These are phyloP conservation scores for Penicillium sp. DNA, from an alignment of 2,329 filamentous ascomycete species.

Conservation along the genomic window DNA sequence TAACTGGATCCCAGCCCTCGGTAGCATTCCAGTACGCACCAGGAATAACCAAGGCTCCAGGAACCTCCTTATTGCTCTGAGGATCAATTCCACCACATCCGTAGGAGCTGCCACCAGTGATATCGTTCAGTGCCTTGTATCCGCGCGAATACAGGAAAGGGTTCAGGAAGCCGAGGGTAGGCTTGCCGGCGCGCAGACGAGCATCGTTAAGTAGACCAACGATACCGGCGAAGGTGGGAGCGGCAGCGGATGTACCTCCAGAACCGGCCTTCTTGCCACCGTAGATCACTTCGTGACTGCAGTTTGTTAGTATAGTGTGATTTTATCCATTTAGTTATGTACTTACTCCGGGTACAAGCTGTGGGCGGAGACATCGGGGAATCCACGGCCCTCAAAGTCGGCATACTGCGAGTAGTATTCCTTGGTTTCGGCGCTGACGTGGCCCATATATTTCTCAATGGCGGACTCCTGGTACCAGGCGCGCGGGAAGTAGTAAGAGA, in stretches of 20 bases:
- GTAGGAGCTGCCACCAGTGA: slow-evolving; percentile 32
- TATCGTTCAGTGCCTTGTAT: slow-evolving; percentile 51
- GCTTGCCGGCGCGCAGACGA: slow-evolving; percentile 50
- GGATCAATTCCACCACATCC: slow-evolving; percentile 38
- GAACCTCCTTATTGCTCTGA: slow-evolving; percentile 18
- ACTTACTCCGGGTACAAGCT: slow-evolving; percentile 48
- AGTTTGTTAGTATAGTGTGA: slow-evolving; percentile 4
- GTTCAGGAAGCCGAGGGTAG: slow-evolving; percentile 55
- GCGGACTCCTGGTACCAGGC: slow-evolving; percentile 49
- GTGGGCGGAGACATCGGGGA: slow-evolving; percentile 60
- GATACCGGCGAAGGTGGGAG: slow-evolving; percentile 57
- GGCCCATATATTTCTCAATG: slow-evolving; percentile 47
- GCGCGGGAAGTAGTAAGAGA: slow-evolving; percentile 52
- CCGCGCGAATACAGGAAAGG: slow-evolving; percentile 55
- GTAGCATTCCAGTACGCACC: slow-evolving; percentile 32
- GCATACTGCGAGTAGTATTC: slow-evolving; percentile 45
- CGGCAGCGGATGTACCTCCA: slow-evolving; percentile 41
- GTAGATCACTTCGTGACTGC: slow-evolving; percentile 16
- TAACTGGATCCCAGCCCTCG: slow-evolving; percentile 43
- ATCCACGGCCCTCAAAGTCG: slow-evolving; percentile 51
- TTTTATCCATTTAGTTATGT: slow-evolving; percentile 31
- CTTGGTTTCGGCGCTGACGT: slow-evolving; percentile 39
- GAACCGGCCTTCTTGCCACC: slow-evolving; percentile 8
- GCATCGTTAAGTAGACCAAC: slow-evolving; percentile 61
- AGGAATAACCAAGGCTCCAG: slow-evolving; percentile 24